Conservation (phyloP, 2,329 filamentous ascomycete genomes). For the Lasiodiplodia gonubiensis region DNA sequence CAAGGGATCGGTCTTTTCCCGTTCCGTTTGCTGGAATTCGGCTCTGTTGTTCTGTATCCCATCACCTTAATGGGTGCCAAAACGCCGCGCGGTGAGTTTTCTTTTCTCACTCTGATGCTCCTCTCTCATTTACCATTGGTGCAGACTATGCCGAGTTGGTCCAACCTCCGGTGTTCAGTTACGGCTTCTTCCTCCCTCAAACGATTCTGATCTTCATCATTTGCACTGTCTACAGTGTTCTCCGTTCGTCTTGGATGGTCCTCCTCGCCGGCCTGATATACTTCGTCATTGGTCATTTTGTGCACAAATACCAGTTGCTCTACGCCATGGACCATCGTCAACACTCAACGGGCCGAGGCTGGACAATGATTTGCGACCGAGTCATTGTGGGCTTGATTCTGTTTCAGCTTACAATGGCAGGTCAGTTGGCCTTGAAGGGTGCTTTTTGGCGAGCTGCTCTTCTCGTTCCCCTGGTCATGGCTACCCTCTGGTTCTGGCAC, state of each 20-base stretch:
- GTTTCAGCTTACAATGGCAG: slow-evolving; percentile 90
- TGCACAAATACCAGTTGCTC: slow-evolving; percentile 95
- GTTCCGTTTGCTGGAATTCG: slow-evolving; percentile 88
- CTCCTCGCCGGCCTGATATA: slow-evolving; percentile 83
- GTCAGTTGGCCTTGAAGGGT: slow-evolving; percentile 75
- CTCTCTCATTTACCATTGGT: neutral
- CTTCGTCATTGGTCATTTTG: slow-evolving; percentile 82
- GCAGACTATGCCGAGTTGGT: slow-evolving; percentile 80
- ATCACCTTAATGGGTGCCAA: slow-evolving; percentile 78
- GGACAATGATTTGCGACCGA: slow-evolving; percentile 95
- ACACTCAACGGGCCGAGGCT: slow-evolving; percentile 89
- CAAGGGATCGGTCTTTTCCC: slow-evolving; percentile 94
- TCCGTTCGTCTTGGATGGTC: slow-evolving; percentile 79
- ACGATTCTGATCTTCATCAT: slow-evolving; percentile 93
- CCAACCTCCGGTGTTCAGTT: slow-evolving; percentile 86
- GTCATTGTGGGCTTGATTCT: slow-evolving; percentile 84
- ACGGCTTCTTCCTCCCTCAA: slow-evolving; percentile 93
- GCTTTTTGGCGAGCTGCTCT: slow-evolving; percentile 76
- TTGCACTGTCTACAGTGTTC: slow-evolving; percentile 90
- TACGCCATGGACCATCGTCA: slow-evolving; percentile 99
- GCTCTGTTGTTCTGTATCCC: slow-evolving; percentile 82
- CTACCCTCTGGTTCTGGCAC: slow-evolving; percentile 88
- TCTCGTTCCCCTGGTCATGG: slow-evolving; percentile 75
- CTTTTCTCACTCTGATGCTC: neutral
- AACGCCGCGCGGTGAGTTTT: slow-evolving; percentile 70